These are phyloP conservation scores for Ambrosiella beaveri DNA, from an alignment of 2,329 filamentous ascomycete species.

Conservation along the genomic window DNA sequence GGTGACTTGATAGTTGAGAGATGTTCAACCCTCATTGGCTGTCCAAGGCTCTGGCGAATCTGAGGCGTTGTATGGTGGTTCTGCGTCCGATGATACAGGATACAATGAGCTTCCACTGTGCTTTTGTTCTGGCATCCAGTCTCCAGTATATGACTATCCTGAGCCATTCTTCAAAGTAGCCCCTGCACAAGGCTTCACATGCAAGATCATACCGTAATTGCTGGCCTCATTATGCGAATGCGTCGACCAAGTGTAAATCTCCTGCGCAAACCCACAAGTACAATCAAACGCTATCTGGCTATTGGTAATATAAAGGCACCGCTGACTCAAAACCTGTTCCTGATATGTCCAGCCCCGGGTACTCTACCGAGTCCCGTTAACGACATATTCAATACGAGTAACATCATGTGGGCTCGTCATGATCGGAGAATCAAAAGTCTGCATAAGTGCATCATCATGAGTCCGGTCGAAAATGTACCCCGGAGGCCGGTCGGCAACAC, in stretches of 20 bases:
- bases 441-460: not conserved
- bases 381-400: not conserved
- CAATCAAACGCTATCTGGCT: constrained; percentile 2
- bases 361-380: constrained; percentile 23
- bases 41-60: too few relatives aligned
- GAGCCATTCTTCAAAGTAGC: not conserved
- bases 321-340: not conserved
- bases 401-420: not conserved
- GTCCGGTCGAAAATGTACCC: not conserved
- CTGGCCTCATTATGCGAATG: not conserved
- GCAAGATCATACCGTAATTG: not conserved
- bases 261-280: constrained; percentile 5
- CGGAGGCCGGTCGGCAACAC: not conserved
- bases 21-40: too few relatives aligned
- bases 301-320: constrained; percentile 2
- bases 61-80: too few relatives aligned
- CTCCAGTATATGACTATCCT: too few relatives aligned
- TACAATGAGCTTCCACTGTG: too few relatives aligned
- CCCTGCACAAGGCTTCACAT: not conserved
- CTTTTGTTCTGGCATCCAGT: too few relatives aligned
- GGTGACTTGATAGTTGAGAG: not conserved
- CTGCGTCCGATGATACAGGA: too few relatives aligned
- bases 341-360: constrained; percentile 8
- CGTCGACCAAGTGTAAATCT: constrained; percentile 3
- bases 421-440: not conserved